Evolutionary conservation across 495 filamentous ascomycete species (phyloP).

Genomic region (Pyrenula massariospora): DNA sequence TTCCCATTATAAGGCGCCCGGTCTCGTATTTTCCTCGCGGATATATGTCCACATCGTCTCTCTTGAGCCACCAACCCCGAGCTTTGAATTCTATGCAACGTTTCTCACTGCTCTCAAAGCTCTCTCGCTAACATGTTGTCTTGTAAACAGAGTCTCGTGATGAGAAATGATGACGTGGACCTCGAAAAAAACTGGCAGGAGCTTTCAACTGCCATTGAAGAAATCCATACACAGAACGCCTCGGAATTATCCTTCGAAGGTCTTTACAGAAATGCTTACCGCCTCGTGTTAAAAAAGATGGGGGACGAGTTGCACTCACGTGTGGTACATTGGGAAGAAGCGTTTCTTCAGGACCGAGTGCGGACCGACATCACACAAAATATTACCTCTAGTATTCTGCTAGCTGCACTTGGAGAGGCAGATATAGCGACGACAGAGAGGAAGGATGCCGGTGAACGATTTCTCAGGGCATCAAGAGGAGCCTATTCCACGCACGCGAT

Average conservation of each 20-base stretch:
- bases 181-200: conserved; percentile 75
- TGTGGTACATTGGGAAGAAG: conserved; percentile 66
- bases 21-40: too few relatives aligned
- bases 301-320: conserved; percentile 73
- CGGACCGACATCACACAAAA: conserved; percentile 49
- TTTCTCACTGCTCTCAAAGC: not conserved
- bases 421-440: conserved; percentile 52
- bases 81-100: too few relatives aligned
- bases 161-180: conserved; percentile 44
- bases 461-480: conserved; percentile 61
- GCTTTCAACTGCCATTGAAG: conserved; percentile 58
- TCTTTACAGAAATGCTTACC: conserved; percentile 91
- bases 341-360: conserved; percentile 63
- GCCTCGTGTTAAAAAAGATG: conserved; percentile 79
- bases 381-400: conserved; percentile 46
- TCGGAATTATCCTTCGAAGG: conserved; percentile 88
- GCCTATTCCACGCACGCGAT: conserved; percentile 83
- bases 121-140: conserved; percentile 3
- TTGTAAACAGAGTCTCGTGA: not conserved
- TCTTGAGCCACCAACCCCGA: too few relatives aligned
- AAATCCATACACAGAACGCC: conserved; percentile 89
- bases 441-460: conserved; percentile 68
- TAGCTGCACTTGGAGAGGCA: conserved; percentile 21
- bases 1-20: too few relatives aligned
- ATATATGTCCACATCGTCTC: too few relatives aligned